Percentiles rank a stretch among this genome's conserved stretches.
Conservation (phyloP, 371 early-diverging fungal genomes). For the Amoeboaphelidium protococcarum region DNA sequence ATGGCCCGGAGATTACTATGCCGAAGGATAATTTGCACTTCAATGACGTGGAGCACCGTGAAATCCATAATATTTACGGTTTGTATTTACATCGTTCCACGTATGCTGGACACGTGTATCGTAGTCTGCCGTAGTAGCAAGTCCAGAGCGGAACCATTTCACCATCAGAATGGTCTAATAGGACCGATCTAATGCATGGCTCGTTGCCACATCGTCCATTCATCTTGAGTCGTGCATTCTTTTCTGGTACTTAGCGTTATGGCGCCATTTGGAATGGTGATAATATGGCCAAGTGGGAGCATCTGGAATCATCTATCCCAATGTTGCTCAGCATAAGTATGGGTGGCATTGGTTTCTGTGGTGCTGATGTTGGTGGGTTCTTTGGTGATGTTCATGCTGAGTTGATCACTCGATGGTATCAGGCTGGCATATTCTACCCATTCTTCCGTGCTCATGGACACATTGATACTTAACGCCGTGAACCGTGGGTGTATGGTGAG, state of each 20-base stretch:
- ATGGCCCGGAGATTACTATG: conserved; percentile 71
- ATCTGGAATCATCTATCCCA: conserved; percentile 38
- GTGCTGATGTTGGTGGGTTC: conserved; percentile 81
- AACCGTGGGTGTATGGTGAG: conserved; percentile 80
- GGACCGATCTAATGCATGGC: no score
- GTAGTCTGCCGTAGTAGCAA: not conserved
- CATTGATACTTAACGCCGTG: conserved; percentile 76
- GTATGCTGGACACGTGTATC: conserved; percentile 16
- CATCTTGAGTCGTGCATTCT: conserved; percentile 65
- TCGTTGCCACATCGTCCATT: conserved; percentile 45
- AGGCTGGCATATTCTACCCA: conserved; percentile 62
- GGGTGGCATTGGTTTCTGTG: conserved; percentile 45
- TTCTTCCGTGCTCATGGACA: conserved; percentile 83
- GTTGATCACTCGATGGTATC: conserved; percentile 63
- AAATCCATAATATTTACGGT: conserved; percentile 69
- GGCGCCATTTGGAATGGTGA: conserved; percentile 85
- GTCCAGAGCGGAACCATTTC: no score
- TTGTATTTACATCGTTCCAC: conserved; percentile 25
- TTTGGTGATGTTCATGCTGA: conserved; percentile 59
- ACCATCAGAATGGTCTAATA: conserved; percentile 20
- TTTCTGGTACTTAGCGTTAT: conserved; percentile 55
- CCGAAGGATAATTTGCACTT: conserved; percentile 61
- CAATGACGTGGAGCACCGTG: conserved; percentile 50
- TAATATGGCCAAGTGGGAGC: conserved; percentile 55
- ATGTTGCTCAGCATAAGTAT: conserved; percentile 49